Evolutionary conservation across 768 basidiomycete species (phyloP).

Genomic region (Gymnopilus dilepis): DNA sequence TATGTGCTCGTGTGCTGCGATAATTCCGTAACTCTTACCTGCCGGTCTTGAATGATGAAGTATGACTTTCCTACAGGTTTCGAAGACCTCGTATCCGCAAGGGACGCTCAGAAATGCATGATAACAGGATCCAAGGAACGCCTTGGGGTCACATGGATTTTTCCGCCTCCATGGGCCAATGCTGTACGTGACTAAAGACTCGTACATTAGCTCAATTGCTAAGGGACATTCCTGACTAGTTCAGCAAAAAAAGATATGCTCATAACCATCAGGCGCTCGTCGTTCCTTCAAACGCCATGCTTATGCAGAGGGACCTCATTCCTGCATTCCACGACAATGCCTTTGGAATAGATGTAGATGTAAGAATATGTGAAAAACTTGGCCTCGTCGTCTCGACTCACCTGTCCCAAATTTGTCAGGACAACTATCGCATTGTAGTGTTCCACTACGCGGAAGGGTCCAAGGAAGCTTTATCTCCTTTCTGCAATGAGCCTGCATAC

Average conservation of each 20-base stretch:
- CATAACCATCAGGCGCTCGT: background rate
- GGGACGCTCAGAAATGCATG: background rate
- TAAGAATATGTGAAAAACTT: background rate
- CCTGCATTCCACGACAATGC: background rate
- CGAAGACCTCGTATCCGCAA: background rate
- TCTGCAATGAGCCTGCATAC: background rate
- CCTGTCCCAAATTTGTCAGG: background rate
- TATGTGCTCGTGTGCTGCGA: background rate
- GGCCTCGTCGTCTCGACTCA: background rate
- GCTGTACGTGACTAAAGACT: too few relatives aligned
- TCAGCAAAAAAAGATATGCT: background rate
- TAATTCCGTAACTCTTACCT: background rate
- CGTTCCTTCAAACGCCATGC: background rate
- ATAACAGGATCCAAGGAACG: background rate
- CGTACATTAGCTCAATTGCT: too few relatives aligned
- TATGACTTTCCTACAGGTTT: background rate
- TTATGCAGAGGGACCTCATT: background rate
- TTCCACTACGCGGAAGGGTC: background rate
- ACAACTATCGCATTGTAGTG: background rate
- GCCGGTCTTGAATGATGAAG: background rate
- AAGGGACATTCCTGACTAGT: too few relatives aligned
- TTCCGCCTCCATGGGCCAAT: background rate
- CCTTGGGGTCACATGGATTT: background rate
- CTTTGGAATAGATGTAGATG: slow-evolving; percentile 2
- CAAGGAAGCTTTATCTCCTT: background rate